A percentile compares a stretch with the other conserved stretches of the same genome.
These are phyloP conservation scores for Cyclotella choctawhatcheeana DNA, from an alignment of 108 stramenopile genomes.

Conservation along the genomic window DNA sequence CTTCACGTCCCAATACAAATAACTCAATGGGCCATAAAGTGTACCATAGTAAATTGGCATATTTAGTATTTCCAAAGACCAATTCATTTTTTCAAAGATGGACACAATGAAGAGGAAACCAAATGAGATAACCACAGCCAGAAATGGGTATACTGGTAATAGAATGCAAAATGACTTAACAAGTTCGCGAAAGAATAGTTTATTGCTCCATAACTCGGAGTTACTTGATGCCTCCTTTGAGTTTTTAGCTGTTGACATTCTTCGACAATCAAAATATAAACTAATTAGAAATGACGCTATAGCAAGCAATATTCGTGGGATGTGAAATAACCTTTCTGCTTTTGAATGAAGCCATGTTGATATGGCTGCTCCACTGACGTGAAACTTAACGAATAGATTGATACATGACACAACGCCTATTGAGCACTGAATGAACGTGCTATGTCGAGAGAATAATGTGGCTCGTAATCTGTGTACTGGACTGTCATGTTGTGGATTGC, in stretches of 20 bases:
- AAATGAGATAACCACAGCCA: slow-evolving; percentile 81
- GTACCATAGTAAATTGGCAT: slow-evolving; percentile 82
- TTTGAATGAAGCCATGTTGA: slow-evolving; percentile 29
- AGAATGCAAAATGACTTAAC: slow-evolving; percentile 58
- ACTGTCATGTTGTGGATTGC: background rate
- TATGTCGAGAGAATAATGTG: slow-evolving; percentile 17
- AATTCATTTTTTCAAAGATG: slow-evolving; percentile 62
- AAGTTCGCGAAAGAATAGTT: slow-evolving; percentile 41
- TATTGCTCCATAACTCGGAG: slow-evolving; percentile 34
- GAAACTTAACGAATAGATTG: slow-evolving; percentile 66
- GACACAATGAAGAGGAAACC: slow-evolving; percentile 74
- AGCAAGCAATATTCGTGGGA: slow-evolving; percentile 67
- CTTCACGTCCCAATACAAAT: slow-evolving; percentile 74
- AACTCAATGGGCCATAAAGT: slow-evolving; percentile 81
- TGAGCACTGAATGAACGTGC: background rate
- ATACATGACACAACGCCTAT: slow-evolving; percentile 40
- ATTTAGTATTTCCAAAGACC: slow-evolving; percentile 62
- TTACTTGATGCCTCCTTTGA: background rate
- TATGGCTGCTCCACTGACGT: slow-evolving; percentile 35
- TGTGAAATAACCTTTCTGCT: slow-evolving; percentile 42
- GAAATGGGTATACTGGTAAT: slow-evolving; percentile 77
- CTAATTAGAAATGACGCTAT: slow-evolving; percentile 60
- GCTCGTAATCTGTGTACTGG: background rate
- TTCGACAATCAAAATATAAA: slow-evolving; percentile 69
- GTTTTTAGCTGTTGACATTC: slow-evolving; percentile 14